A percentile compares a stretch with the other conserved stretches of the same genome.
These are phyloP conservation scores for Elsinoe ampelina DNA, from an alignment of 2,329 filamentous ascomycete species.

Conservation along the genomic window DNA sequence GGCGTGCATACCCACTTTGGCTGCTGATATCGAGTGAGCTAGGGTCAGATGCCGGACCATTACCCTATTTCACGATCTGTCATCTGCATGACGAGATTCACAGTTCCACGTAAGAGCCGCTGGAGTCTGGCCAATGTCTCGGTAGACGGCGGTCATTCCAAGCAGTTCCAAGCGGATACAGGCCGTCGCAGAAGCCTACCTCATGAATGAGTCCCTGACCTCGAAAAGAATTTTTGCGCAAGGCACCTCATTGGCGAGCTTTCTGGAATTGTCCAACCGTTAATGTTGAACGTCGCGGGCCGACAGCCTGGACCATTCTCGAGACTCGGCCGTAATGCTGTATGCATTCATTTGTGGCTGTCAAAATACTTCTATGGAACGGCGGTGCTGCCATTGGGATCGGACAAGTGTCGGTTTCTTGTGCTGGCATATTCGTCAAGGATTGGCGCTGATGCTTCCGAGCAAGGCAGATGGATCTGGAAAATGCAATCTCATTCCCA, in stretches of 20 bases:
- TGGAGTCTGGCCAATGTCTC: constrained; percentile 4
- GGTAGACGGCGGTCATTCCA: neutral
- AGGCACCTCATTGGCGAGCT: neutral
- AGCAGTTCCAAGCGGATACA: neutral
- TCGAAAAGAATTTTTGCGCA: too few relatives aligned
- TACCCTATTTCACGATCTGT: too few relatives aligned
- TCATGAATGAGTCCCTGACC: neutral
- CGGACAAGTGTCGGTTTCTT: neutral
- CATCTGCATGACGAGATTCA: too few relatives aligned
- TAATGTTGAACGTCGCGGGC: neutral
- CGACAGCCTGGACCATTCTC: neutral
- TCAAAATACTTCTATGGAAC: neutral
- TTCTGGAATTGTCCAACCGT: neutral
- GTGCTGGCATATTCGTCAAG: too few relatives aligned
- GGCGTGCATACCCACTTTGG: too few relatives aligned
- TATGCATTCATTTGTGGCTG: neutral
- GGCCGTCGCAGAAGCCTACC: neutral
- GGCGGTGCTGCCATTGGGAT: neutral
- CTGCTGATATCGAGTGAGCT: too few relatives aligned
- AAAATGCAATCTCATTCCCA: too few relatives aligned
- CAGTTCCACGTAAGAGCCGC: neutral
- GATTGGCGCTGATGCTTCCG: too few relatives aligned
- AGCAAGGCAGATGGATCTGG: too few relatives aligned
- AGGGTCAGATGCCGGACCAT: too few relatives aligned
- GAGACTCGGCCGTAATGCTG: neutral